Conservation (phyloP, 306 rosid genomes). For the Gastrolobium bilobum region DNA sequence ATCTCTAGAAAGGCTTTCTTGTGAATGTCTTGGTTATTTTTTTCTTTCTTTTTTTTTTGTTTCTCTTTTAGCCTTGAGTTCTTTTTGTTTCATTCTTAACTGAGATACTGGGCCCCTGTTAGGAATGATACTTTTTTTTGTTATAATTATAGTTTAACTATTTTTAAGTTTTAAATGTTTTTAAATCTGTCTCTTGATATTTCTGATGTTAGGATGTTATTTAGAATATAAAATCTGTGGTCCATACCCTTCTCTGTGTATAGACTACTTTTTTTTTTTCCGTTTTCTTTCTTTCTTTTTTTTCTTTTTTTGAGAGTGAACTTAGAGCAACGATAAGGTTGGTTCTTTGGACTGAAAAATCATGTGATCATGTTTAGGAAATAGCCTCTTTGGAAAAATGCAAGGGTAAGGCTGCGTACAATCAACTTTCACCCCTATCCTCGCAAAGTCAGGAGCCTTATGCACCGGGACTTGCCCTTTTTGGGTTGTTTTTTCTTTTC, state of each 20-base stretch:
- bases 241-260: neutral
- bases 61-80: neutral
- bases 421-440: too few relatives aligned
- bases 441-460: too few relatives aligned
- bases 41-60: neutral
- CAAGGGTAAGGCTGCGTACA: too few relatives aligned
- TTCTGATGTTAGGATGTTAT: conserved; percentile 5
- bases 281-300: too few relatives aligned
- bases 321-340: too few relatives aligned
- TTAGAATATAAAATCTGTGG: neutral
- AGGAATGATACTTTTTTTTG: conserved; percentile 12
- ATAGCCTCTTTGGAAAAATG: too few relatives aligned
- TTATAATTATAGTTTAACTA: neutral
- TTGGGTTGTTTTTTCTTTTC: neutral
- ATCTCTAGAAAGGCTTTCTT: conserved; percentile 10
- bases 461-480: too few relatives aligned
- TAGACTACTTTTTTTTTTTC: neutral
- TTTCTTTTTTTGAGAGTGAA: too few relatives aligned
- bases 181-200: conserved; percentile 2
- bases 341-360: too few relatives aligned
- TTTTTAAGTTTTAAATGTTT: conserved; percentile 1
- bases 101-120: conserved; percentile 16
- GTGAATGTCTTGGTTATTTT: conserved; percentile 7
- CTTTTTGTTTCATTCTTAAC: conserved; percentile 2
- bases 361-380: too few relatives aligned